phyloP scores from a whole-genome alignment of 805 yeast genomes.

The Candida incommunis region DNA sequence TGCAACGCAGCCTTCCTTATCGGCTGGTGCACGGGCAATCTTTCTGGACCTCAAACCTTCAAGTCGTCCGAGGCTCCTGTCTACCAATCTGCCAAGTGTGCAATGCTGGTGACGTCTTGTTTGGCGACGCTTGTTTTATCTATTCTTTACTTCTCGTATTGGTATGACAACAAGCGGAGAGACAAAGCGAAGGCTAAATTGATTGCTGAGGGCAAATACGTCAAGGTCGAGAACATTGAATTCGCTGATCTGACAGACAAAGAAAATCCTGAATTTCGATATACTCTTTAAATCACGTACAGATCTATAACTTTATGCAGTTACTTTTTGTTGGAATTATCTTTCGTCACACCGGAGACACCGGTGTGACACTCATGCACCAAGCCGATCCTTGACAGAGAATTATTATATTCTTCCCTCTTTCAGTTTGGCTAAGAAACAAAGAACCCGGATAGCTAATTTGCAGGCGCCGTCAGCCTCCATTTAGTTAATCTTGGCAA shows the following conservation, averaged over 20 bases:
- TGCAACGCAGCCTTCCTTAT: constrained; percentile 45
- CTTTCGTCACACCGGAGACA: too few species aligned
- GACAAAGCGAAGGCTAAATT: constrained; percentile 17
- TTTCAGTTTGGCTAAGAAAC: too few species aligned
- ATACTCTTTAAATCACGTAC: constrained; percentile 23
- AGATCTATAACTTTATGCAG: too few species aligned
- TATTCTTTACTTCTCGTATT: constrained; percentile 18
- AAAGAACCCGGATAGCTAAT: too few species aligned
- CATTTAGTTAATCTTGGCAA: too few species aligned
- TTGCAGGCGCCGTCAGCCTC: too few species aligned
- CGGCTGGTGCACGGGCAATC: constrained; percentile 53
- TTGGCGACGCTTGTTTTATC: constrained; percentile 22
- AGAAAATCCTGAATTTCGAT: constrained; percentile 40
- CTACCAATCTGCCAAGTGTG: constrained; percentile 44
- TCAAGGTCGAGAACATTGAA: constrained; percentile 25
- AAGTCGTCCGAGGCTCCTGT: constrained; percentile 39
- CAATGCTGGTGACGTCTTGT: constrained; percentile 37
- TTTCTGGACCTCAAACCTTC: constrained; percentile 65
- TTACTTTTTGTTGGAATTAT: too few species aligned
- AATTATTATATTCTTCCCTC: too few species aligned
- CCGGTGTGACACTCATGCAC: too few species aligned
- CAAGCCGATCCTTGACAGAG: too few species aligned
- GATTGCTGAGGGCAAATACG: constrained; percentile 10
- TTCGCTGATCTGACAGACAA: constrained; percentile 40
- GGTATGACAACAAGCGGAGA: constrained; percentile 25